phyloP scores from a whole-genome alignment of 768 basidiomycete genomes.

The Collybia sordida region DNA sequence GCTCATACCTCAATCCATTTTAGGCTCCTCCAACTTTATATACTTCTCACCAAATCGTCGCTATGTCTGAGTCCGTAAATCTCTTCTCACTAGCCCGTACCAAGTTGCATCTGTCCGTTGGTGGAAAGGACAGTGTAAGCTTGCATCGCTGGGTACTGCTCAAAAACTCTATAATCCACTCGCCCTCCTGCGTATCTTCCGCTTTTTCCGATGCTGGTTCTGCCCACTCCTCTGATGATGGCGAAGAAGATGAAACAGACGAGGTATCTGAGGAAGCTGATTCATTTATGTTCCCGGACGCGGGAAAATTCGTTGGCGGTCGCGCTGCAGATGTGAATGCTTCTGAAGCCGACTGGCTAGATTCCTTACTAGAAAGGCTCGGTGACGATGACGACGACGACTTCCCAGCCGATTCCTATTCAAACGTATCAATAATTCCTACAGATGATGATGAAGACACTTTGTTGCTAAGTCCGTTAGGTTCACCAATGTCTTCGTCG shows the following conservation, averaged over 20 bases:
- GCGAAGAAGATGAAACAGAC: slow-evolving; percentile 47
- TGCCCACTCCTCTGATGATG: slow-evolving; percentile 36
- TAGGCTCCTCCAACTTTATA: slow-evolving; percentile 15
- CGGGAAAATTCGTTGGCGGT: slow-evolving; percentile 49
- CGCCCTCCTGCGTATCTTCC: slow-evolving; percentile 39
- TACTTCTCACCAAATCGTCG: slow-evolving; percentile 15
- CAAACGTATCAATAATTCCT: slow-evolving; percentile 43
- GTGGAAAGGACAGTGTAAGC: slow-evolving; percentile 65
- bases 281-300: slow-evolving; percentile 82
- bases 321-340: slow-evolving; percentile 34
- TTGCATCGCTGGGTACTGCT: slow-evolving; percentile 87
- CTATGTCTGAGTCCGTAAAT: slow-evolving; percentile 40
- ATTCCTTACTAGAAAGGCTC: slow-evolving; percentile 74
- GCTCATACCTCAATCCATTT: slow-evolving; percentile 1
- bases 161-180: slow-evolving; percentile 76
- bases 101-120: slow-evolving; percentile 69
- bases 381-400: slow-evolving; percentile 71
- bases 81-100: slow-evolving; percentile 66
- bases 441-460: slow-evolving; percentile 69
- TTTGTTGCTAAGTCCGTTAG: slow-evolving; percentile 56
- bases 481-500: slow-evolving; percentile 75
- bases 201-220: slow-evolving; percentile 24
- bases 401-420: slow-evolving; percentile 42
- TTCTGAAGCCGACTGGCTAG: slow-evolving; percentile 80
- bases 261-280: slow-evolving; percentile 55